Conservation (phyloP, 768 basidiomycete genomes). For the Lactarius hengduanensis region DNA sequence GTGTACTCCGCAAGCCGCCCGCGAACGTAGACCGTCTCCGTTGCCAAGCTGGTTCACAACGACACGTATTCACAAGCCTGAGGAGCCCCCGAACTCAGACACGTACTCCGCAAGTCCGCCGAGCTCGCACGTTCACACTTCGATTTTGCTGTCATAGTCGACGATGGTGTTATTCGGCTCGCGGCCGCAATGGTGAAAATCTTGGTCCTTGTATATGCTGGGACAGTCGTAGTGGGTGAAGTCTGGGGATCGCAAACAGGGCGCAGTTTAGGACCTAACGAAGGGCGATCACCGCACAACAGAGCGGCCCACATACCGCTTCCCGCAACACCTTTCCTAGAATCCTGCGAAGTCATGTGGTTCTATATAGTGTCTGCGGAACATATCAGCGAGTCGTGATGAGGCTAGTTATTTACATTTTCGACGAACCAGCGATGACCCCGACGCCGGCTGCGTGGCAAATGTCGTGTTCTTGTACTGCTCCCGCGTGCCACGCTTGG, state of each 20-base stretch:
- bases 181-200: conserved; percentile 67
- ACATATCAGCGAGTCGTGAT: conserved; percentile 31
- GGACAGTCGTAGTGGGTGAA: conserved; percentile 51
- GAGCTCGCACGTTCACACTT: conserved; percentile 49
- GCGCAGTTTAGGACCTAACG: neutral
- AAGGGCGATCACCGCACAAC: neutral
- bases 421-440: conserved; percentile 39
- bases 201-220: conserved; percentile 36
- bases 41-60: conserved; percentile 49
- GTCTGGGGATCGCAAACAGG: conserved; percentile 11
- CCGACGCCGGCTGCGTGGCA: conserved; percentile 42
- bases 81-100: neutral
- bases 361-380: conserved; percentile 54
- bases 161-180: conserved; percentile 52
- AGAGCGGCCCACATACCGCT: conserved; percentile 6
- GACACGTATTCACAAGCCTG: neutral
- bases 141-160: conserved; percentile 49
- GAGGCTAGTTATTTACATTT: conserved; percentile 15
- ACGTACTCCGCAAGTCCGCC: conserved; percentile 42
- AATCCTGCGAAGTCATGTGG: conserved; percentile 57
- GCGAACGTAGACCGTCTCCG: conserved; percentile 62
- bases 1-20: conserved; percentile 51
- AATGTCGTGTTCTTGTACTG: conserved; percentile 47
- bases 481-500: conserved; percentile 59
- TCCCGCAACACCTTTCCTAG: conserved; percentile 36